Base-by-base conservation (phyloP, 2,329 filamentous ascomycete species). In the Phoma herbarum region DNA sequence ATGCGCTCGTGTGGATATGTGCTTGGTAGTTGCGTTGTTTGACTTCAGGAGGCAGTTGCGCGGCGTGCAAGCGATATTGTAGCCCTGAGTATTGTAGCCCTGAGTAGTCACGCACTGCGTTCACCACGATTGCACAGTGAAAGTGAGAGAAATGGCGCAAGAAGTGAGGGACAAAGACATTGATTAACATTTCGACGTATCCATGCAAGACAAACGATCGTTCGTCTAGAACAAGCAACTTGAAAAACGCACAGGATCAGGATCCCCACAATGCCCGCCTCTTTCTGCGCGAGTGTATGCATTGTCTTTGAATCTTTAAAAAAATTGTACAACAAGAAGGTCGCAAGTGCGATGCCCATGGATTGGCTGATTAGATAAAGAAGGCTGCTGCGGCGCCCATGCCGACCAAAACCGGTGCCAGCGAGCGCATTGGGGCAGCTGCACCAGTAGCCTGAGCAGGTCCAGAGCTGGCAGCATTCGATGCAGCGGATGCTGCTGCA, bases 361-460 rank as follows among this genome's bases (percentile, higher is more conserved):
- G 10, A 18, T 3, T 20, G 16, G 6, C 29, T 12, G 22, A 37
- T 51, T 64, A 70, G 37, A 73, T 44, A 45, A 72, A 64, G 52
- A 70, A 68, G 9, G 64, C 70, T 29, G 63, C 63, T 12, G 67
- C 71, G 31, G 67, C 71, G 52, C 71, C 73, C n/a, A 74, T 47
- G 39, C 72, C 73, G 12, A 65, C 69, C 43, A 73, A 42, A 16
- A 63, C 64, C 51, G 73, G 72, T 4, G 61, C 65, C 35, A 67
- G 44, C 0, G 68, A 67, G 48, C 56, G 61, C 49, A 69, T 57
- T 0, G 67, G 61, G 12, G 59, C 63, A 20, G 68, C 66, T 29
- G 63, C 69, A 16, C 61, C 63, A 12, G 61, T 62, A n/a, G 50
- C 54, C 49, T 64, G 60, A 33, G 22, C 31, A 41, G 42, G 25